Evolutionary conservation across 1,284 basidiomycete genomes (phyloP), one percentile per base, ranked within the genome.

Genomic region (Papiliotrema terrestris): DNA sequence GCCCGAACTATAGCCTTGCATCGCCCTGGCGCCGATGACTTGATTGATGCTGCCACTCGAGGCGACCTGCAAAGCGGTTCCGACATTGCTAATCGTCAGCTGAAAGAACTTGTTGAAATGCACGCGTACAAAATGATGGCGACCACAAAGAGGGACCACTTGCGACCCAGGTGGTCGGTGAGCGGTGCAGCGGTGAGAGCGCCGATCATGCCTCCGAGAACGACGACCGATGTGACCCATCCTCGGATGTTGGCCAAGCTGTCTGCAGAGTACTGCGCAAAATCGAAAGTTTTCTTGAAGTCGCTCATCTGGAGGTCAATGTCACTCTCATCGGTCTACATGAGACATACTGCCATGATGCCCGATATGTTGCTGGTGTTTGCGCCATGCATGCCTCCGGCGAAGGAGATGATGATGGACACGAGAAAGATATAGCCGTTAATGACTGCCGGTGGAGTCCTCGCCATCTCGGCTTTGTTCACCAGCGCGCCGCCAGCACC

Each of bases 361-460:
- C 50, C 50, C 41, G 50, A 52, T 8, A 52, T 52, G 26, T 53
- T 47, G 25, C 51, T 53, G 6, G 50, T 53, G 35, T 53, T 53
- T 25, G 51, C 51, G 3, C 51, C 51, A 22, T 53, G 51, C 25
- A 53, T 22, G 19, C 44, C 51, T 37, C 51, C 50, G 8, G 32
- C 13, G 29, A 53, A 47, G 19, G 51, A 46, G 11, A 47, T 53
- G 51, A 53, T 22, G 11, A 42, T 11, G n/a, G 51, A 19, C 22
- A 53, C 14, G 26, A 53, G n/a, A 35, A 53, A 53, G 29, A 53
- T 45, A 39, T 47, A 47, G 32, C 19, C 4, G 25, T 53, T 53
- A 44, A 53, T 29, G 23, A 47, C 51, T 15, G 46, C 32, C 26
- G 36, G 19, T 15, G 51, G 51, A 17, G 51, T 53, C n/a, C 20